Conservation (phyloP, 257 asterid species). For the Solanum megistacrolobum region DNA sequence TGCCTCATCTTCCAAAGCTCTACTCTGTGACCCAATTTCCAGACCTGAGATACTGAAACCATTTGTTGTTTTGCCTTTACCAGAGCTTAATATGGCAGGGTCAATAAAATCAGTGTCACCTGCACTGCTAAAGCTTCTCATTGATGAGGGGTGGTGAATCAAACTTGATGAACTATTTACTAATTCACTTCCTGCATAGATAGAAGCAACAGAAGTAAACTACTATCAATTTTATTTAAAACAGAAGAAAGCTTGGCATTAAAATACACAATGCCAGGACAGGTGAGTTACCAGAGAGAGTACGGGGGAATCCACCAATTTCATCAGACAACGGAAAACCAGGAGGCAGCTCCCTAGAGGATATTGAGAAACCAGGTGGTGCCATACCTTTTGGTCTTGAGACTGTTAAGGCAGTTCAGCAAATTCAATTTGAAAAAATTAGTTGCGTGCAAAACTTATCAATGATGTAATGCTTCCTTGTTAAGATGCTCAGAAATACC, state of each 20-base stretch:
- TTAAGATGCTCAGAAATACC: background rate
- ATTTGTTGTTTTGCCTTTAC: slow-evolving; percentile 30
- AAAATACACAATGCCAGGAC: background rate
- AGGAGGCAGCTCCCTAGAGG: slow-evolving; percentile 76
- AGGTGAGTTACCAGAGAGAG: slow-evolving; percentile 42
- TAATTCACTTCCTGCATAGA: slow-evolving; percentile 42
- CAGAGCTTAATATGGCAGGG: slow-evolving; percentile 39
- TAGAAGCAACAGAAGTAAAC: background rate
- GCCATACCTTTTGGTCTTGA: slow-evolving; percentile 52
- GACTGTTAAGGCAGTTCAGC: slow-evolving; percentile 27
- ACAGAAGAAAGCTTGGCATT: background rate
- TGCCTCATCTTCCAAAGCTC: slow-evolving; percentile 41
- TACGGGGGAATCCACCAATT: slow-evolving; percentile 25
- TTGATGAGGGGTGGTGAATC: slow-evolving; percentile 32
- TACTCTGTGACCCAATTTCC: slow-evolving; percentile 27
- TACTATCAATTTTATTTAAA: background rate
- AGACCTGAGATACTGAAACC: slow-evolving; percentile 24
- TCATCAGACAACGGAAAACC: slow-evolving; percentile 60
- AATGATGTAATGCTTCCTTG: background rate
- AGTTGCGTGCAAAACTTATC: background rate
- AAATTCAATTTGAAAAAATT: background rate
- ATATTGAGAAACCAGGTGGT: slow-evolving; percentile 75
- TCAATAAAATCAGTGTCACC: slow-evolving; percentile 37
- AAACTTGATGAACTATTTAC: slow-evolving; percentile 23
- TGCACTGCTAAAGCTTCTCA: slow-evolving; percentile 22